Evolutionary conservation across 495 filamentous ascomycete genomes (phyloP).

Genomic region (Barbatosphaeria neglecta): DNA sequence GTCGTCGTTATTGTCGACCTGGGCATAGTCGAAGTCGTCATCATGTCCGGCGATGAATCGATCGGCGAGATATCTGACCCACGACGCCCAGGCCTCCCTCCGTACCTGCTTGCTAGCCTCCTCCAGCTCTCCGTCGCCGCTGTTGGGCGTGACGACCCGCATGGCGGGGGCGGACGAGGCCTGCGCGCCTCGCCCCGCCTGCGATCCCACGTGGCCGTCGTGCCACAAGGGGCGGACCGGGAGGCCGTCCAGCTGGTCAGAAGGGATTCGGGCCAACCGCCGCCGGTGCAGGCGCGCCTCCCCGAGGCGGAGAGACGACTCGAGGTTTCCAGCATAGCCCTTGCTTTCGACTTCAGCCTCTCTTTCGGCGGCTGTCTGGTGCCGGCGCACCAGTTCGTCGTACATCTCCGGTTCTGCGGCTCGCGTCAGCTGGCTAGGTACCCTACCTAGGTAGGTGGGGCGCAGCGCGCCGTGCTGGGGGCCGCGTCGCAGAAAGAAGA

Average conservation of each 20-base stretch:
- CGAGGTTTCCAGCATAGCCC: constrained; percentile 62
- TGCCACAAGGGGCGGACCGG: too few species aligned
- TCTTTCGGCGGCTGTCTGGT: constrained; percentile 61
- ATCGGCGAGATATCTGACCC: constrained; percentile 55
- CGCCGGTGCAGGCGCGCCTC: constrained; percentile 62
- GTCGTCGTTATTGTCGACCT: constrained; percentile 58
- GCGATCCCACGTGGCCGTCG: not conserved
- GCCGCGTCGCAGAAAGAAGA: not conserved
- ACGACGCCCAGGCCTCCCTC: constrained; percentile 53
- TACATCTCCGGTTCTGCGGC: constrained; percentile 66
- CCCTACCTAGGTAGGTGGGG: not conserved
- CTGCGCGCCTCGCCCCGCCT: not conserved
- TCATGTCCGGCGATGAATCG: constrained; percentile 64
- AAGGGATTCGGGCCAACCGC: not conserved
- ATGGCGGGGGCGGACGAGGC: constrained; percentile 5
- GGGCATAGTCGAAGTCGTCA: constrained; percentile 61
- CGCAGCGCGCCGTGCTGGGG: not conserved
- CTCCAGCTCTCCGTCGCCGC: constrained; percentile 45
- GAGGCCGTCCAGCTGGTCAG: not conserved
- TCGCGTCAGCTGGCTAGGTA: too few species aligned
- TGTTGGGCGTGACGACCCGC: constrained; percentile 21
- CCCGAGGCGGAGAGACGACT: constrained; percentile 58
- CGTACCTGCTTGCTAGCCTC: constrained; percentile 46
- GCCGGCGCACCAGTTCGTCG: constrained; percentile 66
- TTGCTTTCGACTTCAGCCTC: constrained; percentile 58